phyloP scores from a whole-genome alignment of 805 yeast species.

The Ogataea paraovalis region DNA sequence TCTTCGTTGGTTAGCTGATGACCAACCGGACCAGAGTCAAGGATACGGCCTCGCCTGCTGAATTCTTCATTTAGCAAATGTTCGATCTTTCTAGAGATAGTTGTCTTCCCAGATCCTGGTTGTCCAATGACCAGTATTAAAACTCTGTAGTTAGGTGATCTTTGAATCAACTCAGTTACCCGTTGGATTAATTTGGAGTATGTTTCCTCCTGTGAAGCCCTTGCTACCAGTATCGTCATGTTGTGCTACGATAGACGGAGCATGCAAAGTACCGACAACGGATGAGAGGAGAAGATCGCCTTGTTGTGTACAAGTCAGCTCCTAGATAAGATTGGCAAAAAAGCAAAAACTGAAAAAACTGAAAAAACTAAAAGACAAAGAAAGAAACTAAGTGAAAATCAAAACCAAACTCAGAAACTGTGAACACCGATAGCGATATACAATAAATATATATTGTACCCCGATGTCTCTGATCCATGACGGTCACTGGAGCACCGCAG shows the following conservation, averaged over 20 bases:
- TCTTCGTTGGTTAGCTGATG: background rate
- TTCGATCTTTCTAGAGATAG: conserved; percentile 50
- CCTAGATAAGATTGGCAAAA: background rate
- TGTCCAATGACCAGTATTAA: conserved; percentile 64
- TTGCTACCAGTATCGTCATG: background rate
- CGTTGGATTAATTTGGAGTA: background rate
- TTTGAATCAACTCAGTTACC: conserved; percentile 1
- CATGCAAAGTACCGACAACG: too few species aligned
- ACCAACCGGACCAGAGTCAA: background rate
- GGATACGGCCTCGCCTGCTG: background rate
- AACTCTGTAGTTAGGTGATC: conserved; percentile 37
- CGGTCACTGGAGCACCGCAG: background rate
- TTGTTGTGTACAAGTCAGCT: too few species aligned
- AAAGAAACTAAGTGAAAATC: too few species aligned
- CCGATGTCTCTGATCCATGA: background rate
- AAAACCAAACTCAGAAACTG: too few species aligned
- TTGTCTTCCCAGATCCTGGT: conserved; percentile 86
- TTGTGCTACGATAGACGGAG: background rate
- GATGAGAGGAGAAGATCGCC: too few species aligned
- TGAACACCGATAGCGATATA: background rate
- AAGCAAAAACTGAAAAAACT: background rate
- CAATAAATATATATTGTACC: background rate
- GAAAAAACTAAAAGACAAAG: background rate
- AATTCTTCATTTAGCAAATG: conserved; percentile 32
- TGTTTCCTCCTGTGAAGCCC: background rate